Conservation (phyloP, 805 yeast genomes). For the Huiozyma naganishii region DNA sequence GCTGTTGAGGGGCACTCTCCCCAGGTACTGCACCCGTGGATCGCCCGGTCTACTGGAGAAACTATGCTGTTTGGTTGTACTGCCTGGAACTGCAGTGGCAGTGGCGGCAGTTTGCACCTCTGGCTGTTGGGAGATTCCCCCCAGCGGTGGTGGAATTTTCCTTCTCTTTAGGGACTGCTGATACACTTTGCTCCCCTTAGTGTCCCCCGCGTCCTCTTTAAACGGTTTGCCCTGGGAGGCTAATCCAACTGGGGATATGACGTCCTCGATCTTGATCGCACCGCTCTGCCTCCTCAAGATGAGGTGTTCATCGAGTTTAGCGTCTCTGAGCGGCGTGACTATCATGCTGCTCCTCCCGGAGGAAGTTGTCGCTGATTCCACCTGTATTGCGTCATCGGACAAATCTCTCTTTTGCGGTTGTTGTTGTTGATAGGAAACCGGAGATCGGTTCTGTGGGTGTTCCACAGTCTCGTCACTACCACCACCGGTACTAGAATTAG, state of each 20-base stretch:
- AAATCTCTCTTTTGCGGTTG: too few species aligned
- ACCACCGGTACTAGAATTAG: too few species aligned
- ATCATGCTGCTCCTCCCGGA: neutral
- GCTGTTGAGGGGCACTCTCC: slow-evolving; percentile 4
- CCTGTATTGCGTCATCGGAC: neutral
- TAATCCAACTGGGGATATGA: slow-evolving; percentile 2
- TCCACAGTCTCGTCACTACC: too few species aligned
- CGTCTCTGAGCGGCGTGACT: neutral
- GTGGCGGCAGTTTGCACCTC: too few species aligned
- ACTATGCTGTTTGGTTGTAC: neutral
- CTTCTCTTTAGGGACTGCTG: slow-evolving; percentile 5
- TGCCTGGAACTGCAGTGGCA: neutral
- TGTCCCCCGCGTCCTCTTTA: neutral
- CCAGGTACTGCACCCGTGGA: slow-evolving; percentile 23
- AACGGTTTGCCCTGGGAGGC: slow-evolving; percentile 1
- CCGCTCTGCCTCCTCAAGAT: slow-evolving; percentile 2
- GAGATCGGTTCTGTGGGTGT: too few species aligned
- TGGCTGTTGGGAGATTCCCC: neutral
- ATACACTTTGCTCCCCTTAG: neutral
- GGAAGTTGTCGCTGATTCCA: neutral
- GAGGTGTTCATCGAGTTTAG: neutral
- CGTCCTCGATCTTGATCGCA: slow-evolving; percentile 4
- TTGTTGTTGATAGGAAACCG: too few species aligned
- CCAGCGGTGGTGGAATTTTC: slow-evolving; percentile 5
- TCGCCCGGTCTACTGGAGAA: slow-evolving; percentile 12